phyloP scores from a whole-genome alignment of 164 flowering plant genomes.

The Protea cynaroides region DNA sequence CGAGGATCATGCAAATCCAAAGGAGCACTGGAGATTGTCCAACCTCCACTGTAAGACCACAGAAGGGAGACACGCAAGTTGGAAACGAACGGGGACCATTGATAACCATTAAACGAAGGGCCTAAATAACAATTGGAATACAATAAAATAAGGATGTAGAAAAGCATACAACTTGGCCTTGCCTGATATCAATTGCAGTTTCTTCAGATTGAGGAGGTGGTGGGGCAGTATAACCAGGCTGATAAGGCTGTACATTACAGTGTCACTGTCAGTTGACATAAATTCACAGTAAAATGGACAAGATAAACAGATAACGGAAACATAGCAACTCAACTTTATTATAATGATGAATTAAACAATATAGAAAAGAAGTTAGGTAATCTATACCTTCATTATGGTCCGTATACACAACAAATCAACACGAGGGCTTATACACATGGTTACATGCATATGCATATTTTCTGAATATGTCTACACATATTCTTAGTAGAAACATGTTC shows the following conservation, averaged over 20 bases:
- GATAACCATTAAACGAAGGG: background rate
- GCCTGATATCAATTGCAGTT: slow-evolving; percentile 79
- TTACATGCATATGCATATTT: too few species aligned
- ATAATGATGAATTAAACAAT: background rate
- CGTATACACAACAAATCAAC: too few species aligned
- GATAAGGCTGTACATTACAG: slow-evolving; percentile 52
- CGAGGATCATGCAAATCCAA: slow-evolving; percentile 80
- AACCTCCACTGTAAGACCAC: slow-evolving; percentile 59
- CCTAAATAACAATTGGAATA: background rate
- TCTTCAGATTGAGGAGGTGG: slow-evolving; percentile 62
- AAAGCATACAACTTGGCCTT: slow-evolving; percentile 12
- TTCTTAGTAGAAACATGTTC: too few species aligned
- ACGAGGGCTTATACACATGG: too few species aligned
- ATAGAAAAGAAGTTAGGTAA: background rate
- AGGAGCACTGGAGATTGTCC: slow-evolving; percentile 86
- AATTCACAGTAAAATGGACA: background rate
- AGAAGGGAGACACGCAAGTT: background rate
- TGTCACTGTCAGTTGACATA: background rate
- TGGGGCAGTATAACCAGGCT: slow-evolving; percentile 87
- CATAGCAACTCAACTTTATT: background rate
- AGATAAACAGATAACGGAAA: background rate
- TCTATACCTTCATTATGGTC: too few species aligned
- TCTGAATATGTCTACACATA: too few species aligned
- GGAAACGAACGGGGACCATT: background rate
- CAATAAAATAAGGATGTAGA: background rate